Evolutionary conservation across 2,329 filamentous ascomycete species (phyloP).

Genomic region (Chrysosporium queenslandicum): DNA sequence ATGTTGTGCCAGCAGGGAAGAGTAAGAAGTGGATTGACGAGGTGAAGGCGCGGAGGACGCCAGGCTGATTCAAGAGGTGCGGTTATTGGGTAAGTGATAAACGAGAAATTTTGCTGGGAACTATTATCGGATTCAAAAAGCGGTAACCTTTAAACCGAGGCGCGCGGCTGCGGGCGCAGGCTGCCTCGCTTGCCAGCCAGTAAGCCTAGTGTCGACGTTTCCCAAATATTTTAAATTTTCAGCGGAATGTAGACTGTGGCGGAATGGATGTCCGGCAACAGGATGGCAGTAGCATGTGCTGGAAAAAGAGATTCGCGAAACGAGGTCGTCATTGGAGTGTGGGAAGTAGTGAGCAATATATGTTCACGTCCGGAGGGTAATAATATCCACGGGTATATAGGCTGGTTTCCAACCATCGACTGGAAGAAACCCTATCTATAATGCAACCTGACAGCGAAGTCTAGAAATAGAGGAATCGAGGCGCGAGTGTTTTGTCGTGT

Average conservation of each 20-base stretch:
- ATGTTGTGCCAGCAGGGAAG: conserved; percentile 64
- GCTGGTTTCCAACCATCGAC: not conserved
- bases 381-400: not conserved
- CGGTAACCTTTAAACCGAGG: too few relatives aligned
- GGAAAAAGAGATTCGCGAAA: not conserved
- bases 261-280: not conserved
- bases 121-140: too few relatives aligned
- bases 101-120: too few relatives aligned
- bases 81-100: too few relatives aligned
- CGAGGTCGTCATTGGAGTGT: not conserved
- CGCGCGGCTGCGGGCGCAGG: too few relatives aligned
- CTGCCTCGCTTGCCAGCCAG: too few relatives aligned
- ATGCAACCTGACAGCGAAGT: too few relatives aligned
- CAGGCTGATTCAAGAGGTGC: not conserved
- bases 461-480: not conserved
- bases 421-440: too few relatives aligned
- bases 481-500: not conserved
- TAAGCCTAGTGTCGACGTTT: too few relatives aligned
- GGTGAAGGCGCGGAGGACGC: conserved; percentile 63
- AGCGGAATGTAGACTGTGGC: not conserved
- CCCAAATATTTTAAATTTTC: too few relatives aligned
- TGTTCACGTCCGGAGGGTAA: not conserved
- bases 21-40: conserved; percentile 69
- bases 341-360: not conserved
- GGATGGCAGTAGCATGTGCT: not conserved